phyloP scores from a whole-genome alignment of 2,329 filamentous ascomycete species.

The Aspergillus sp. region DNA sequence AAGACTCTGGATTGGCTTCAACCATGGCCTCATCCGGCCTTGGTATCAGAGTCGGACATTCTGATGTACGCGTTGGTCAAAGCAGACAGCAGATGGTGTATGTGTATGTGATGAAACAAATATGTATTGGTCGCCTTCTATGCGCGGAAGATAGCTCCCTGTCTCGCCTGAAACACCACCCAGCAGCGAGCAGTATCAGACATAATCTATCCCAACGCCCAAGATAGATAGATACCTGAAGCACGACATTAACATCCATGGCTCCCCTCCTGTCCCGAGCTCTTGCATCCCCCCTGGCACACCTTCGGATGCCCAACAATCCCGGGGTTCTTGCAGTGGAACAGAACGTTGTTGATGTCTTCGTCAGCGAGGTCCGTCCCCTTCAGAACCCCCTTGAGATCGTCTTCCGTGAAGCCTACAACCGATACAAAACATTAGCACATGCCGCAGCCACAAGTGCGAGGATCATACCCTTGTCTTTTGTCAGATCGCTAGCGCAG shows the following conservation, averaged over 20 bases:
- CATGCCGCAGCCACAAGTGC: neutral
- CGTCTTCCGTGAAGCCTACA: conserved; percentile 28
- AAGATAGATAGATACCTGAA: too few species aligned
- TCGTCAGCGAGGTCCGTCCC: conserved; percentile 25
- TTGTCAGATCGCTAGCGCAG: conserved; percentile 27
- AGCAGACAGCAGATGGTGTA: too few species aligned
- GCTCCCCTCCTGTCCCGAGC: conserved; percentile 26
- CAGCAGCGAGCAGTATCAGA: too few species aligned
- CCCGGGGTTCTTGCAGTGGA: conserved; percentile 35
- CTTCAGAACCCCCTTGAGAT: conserved; percentile 26
- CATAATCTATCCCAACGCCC: too few species aligned
- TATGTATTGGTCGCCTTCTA: too few species aligned
- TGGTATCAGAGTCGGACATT: too few species aligned
- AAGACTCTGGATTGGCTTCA: too few species aligned
- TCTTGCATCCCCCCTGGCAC: conserved; percentile 27
- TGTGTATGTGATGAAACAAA: too few species aligned
- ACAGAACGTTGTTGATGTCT: conserved; percentile 28
- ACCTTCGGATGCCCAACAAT: conserved; percentile 31
- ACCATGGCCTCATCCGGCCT: too few species aligned
- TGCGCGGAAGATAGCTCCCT: too few species aligned
- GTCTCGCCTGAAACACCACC: too few species aligned
- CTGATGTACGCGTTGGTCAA: too few species aligned
- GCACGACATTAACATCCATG: conserved; percentile 15
- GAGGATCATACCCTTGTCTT: conserved; percentile 23
- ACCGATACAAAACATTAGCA: neutral